Conservation (phyloP, 805 yeast species). For the Saturnispora diversa region DNA sequence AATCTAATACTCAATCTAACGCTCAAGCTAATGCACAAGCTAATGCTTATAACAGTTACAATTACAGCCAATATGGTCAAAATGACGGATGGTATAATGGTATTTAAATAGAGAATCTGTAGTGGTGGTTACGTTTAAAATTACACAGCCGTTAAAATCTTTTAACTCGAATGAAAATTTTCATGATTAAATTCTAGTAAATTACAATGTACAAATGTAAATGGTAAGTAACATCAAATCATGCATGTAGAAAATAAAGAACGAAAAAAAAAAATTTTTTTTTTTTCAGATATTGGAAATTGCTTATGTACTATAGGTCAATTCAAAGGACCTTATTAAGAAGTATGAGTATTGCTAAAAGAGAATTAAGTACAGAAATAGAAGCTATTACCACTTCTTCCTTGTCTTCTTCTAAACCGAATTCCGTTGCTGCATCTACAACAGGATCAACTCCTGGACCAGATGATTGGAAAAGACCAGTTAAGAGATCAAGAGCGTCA, state of each 20-base stretch:
- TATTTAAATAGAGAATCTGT: slow-evolving; percentile 1
- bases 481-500: slow-evolving; percentile 38
- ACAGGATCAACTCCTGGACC: neutral
- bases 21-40: neutral
- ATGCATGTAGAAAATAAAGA: no score
- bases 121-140: no score
- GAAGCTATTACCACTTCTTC: neutral
- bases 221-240: no score
- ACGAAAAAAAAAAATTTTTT: no score
- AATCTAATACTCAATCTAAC: neutral
- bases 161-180: neutral
- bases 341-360: slow-evolving; percentile 2
- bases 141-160: no score
- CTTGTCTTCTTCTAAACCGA: neutral
- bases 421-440: no score
- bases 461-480: slow-evolving; percentile 7
- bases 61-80: slow-evolving; percentile 5
- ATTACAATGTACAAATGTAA: neutral
- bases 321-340: neutral
- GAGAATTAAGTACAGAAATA: no score
- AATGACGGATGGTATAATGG: slow-evolving; percentile 7
- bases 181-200: no score
- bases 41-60: slow-evolving; percentile 2
- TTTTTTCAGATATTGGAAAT: no score
- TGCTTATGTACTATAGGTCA: slow-evolving; percentile 1